A percentile compares a stretch with the other conserved stretches of the same genome.
These are phyloP conservation scores for Nicotiana paniculata DNA, from an alignment of 257 asterid genomes.

Conservation along the genomic window DNA sequence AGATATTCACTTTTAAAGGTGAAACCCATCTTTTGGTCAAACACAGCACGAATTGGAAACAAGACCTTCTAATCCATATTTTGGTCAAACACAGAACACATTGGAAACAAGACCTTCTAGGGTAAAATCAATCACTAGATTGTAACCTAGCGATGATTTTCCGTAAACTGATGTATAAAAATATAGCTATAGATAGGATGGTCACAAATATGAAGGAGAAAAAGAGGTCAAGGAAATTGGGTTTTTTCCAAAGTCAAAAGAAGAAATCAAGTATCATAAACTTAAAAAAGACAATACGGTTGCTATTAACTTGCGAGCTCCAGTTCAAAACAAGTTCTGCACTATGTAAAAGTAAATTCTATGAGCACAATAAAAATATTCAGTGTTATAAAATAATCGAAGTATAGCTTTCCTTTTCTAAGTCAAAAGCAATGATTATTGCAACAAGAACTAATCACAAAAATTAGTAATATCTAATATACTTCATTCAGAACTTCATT, in stretches of 20 bases:
- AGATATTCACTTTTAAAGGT: too few species aligned
- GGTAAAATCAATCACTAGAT: background rate
- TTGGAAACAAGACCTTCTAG: background rate
- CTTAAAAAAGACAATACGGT: background rate
- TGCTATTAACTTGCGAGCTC: background rate
- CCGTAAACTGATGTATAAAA: background rate
- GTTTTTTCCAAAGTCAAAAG: background rate
- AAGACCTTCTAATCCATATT: too few species aligned
- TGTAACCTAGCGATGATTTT: background rate
- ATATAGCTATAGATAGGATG: background rate
- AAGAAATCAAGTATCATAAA: background rate
- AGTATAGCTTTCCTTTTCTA: background rate
- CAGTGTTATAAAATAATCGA: background rate
- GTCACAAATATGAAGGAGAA: background rate
- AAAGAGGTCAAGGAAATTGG: background rate
- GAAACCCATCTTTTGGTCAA: too few species aligned
- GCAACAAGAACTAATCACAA: background rate
- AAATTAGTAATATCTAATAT: background rate
- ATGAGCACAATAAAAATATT: background rate
- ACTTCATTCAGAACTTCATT: background rate
- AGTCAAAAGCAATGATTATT: background rate
- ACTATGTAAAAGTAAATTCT: background rate
- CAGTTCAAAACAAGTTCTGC: background rate
- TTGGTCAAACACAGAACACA: background rate
- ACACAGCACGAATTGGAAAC: too few species aligned